Percentiles rank a stretch among this genome's conserved stretches.
Evolutionary conservation across 2,329 filamentous ascomycete species (phyloP).

Genomic region (Huntiella decipiens): DNA sequence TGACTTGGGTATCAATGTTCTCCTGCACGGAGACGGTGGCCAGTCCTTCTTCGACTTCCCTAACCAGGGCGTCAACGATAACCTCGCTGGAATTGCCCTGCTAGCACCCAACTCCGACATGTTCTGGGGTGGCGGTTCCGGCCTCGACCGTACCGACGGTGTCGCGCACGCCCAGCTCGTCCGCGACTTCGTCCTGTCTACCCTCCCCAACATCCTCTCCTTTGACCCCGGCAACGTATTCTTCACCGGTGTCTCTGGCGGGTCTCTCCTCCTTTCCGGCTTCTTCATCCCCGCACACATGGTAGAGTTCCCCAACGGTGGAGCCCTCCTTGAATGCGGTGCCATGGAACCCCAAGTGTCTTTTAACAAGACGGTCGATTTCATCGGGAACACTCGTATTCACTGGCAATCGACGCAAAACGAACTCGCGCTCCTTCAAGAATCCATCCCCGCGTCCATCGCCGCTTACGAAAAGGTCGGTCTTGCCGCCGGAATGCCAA

Average conservation of each 20-base stretch:
- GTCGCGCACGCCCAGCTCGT: conserved; percentile 36
- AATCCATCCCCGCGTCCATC: conserved; percentile 30
- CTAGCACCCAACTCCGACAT: conserved; percentile 34
- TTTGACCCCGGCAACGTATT: conserved; percentile 33
- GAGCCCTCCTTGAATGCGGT: conserved; percentile 37
- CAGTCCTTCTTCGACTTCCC: conserved; percentile 40
- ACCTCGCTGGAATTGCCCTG: conserved; percentile 32
- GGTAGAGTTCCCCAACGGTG: conserved; percentile 28
- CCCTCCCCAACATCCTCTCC: conserved; percentile 32
- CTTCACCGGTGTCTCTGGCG: conserved; percentile 39
- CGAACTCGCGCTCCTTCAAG: conserved; percentile 30
- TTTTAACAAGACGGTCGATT: conserved; percentile 23
- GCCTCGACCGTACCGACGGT: conserved; percentile 34
- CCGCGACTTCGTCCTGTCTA: conserved; percentile 33
- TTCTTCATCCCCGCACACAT: conserved; percentile 40
- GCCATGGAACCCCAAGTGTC: conserved; percentile 32
- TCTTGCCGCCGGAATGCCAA: conserved; percentile 22
- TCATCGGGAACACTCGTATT: conserved; percentile 28
- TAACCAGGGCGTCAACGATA: conserved; percentile 31
- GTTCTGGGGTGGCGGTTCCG: conserved; percentile 37
- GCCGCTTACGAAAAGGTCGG: conserved; percentile 31
- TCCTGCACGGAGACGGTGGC: conserved; percentile 40
- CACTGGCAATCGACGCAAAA: conserved; percentile 37
- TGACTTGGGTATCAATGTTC: conserved; percentile 32
- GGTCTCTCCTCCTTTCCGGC: conserved; percentile 31